Conservation (phyloP, 2,329 filamentous ascomycete species). For the Nigrospora sphaerica region DNA sequence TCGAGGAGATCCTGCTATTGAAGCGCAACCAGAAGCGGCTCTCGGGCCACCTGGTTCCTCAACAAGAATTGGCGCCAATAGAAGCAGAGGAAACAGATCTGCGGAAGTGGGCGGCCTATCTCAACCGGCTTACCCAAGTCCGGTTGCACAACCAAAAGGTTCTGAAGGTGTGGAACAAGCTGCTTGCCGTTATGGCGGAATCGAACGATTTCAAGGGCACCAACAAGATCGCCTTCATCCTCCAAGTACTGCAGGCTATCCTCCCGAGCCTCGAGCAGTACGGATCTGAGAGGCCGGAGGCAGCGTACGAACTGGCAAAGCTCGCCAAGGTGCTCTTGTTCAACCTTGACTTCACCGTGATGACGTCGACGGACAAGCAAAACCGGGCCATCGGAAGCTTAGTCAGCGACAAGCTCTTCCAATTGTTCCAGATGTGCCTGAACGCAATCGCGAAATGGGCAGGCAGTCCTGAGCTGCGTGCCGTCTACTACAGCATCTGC, state of each 20-base stretch:
- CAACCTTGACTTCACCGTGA: slow-evolving; percentile 54
- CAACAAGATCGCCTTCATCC: slow-evolving; percentile 67
- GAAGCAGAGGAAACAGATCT: slow-evolving; percentile 55
- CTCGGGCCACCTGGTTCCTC: slow-evolving; percentile 38
- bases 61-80: slow-evolving; percentile 41
- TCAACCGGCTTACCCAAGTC: slow-evolving; percentile 57
- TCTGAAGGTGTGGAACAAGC: slow-evolving; percentile 75
- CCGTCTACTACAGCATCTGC: slow-evolving; percentile 86
- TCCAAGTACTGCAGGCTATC: slow-evolving; percentile 81
- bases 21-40: slow-evolving; percentile 56
- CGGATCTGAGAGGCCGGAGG: slow-evolving; percentile 58
- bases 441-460: slow-evolving; percentile 70
- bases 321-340: slow-evolving; percentile 68
- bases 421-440: slow-evolving; percentile 83
- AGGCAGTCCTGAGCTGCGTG: slow-evolving; percentile 64
- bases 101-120: slow-evolving; percentile 52
- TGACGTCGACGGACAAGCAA: slow-evolving; percentile 31
- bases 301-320: slow-evolving; percentile 69
- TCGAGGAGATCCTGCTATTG: slow-evolving; percentile 67
- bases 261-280: slow-evolving; percentile 80
- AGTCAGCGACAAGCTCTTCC: slow-evolving; percentile 81
- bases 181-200: slow-evolving; percentile 77
- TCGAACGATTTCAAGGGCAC: slow-evolving; percentile 71
- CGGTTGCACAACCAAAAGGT: slow-evolving; percentile 54
- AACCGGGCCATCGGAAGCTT: slow-evolving; percentile 55